These are phyloP conservation scores for Taxillus chinensis DNA, from an alignment of 164 flowering plant genomes.

Conservation along the genomic window DNA sequence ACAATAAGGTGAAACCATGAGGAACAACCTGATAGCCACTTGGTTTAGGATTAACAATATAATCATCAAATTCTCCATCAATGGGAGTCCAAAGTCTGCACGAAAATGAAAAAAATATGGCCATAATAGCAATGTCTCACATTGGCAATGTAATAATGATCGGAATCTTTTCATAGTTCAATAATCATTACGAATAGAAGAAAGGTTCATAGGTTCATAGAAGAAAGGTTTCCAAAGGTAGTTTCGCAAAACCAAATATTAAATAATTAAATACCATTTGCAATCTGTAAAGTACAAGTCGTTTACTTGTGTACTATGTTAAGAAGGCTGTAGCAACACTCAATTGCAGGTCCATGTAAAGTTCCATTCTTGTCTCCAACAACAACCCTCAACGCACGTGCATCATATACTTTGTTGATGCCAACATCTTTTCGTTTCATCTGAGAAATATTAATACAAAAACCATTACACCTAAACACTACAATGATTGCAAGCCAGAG, in stretches of 20 bases:
- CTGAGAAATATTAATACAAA: slow-evolving; percentile 17
- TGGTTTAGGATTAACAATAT: slow-evolving; percentile 89
- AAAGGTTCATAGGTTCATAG: too few species aligned
- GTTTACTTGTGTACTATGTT: slow-evolving; percentile 68
- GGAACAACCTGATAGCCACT: slow-evolving; percentile 89
- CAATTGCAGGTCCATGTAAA: slow-evolving; percentile 85
- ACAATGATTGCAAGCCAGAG: too few species aligned
- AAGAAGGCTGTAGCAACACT: slow-evolving; percentile 81
- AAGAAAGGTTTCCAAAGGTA: too few species aligned
- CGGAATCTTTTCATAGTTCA: too few species aligned
- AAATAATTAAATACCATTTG: too few species aligned
- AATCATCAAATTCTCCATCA: slow-evolving; percentile 95
- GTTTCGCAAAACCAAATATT: too few species aligned
- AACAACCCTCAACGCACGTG: slow-evolving; percentile 89
- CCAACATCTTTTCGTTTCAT: slow-evolving; percentile 80
- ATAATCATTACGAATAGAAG: too few species aligned
- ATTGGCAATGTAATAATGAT: too few species aligned
- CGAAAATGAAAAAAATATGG: slow-evolving; percentile 4
- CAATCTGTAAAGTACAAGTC: neutral
- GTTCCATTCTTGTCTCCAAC: slow-evolving; percentile 92
- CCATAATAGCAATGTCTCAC: too few species aligned
- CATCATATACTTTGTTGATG: slow-evolving; percentile 73
- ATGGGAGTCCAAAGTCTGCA: slow-evolving; percentile 92
- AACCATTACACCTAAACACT: neutral
- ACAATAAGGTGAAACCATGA: too few species aligned